Percentiles rank a stretch among this genome's conserved stretches.
These are phyloP conservation scores for Obelidium mucronatum DNA, from an alignment of 192 early-diverging fungal genomes.

Conservation along the genomic window DNA sequence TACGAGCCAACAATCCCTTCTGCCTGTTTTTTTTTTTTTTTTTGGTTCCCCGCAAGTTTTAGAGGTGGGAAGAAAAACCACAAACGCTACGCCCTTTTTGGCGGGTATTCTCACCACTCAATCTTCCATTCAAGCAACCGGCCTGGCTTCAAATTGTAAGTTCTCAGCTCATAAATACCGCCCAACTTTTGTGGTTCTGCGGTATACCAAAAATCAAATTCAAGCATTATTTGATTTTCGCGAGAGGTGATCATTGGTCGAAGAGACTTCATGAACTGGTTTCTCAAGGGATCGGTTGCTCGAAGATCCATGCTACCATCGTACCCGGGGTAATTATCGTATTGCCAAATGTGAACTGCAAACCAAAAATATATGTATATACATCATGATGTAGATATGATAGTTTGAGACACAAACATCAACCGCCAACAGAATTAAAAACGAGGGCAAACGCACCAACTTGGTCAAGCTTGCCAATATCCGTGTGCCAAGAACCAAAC, in stretches of 20 bases:
- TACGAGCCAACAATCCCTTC: constrained; percentile 84
- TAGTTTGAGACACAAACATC: constrained; percentile 20
- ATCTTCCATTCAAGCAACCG: constrained; percentile 92
- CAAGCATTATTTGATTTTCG: constrained; percentile 85
- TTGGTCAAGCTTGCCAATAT: constrained; percentile 88
- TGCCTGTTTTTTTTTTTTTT: constrained; percentile 53
- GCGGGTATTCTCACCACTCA: constrained; percentile 83
- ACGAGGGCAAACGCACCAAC: constrained; percentile 61
- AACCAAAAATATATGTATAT: neutral
- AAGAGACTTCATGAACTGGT: constrained; percentile 70
- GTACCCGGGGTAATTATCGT: constrained; percentile 86
- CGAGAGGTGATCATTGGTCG: constrained; percentile 75
- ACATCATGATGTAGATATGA: neutral
- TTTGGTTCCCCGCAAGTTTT: too few relatives aligned
- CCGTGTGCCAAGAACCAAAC: constrained; percentile 87
- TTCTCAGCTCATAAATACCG: constrained; percentile 92
- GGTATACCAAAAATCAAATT: constrained; percentile 87
- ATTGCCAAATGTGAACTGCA: constrained; percentile 93
- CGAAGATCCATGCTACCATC: constrained; percentile 68
- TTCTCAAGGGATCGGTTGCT: constrained; percentile 68
- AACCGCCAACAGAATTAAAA: neutral
- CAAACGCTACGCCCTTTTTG: too few relatives aligned
- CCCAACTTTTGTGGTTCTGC: constrained; percentile 74
- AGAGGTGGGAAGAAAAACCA: too few relatives aligned
- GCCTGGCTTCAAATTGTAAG: constrained; percentile 88